phyloP scores from a whole-genome alignment of 1,284 basidiomycete species.

The Inonotus hispidus region DNA sequence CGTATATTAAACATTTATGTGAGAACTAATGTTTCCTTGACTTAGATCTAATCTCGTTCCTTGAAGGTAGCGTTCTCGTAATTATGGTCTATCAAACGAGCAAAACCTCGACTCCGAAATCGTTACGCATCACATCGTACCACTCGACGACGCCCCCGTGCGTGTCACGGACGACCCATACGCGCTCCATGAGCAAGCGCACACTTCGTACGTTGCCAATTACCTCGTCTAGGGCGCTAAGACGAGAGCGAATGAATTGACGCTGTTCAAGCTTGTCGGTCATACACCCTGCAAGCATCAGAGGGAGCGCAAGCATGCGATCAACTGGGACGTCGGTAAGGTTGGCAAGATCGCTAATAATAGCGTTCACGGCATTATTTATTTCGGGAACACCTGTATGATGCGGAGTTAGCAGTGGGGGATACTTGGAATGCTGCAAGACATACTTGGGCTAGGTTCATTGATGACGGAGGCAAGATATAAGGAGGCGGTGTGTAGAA shows the following conservation, averaged over 20 bases:
- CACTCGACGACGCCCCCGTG: constrained; percentile 52
- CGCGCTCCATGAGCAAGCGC: constrained; percentile 55
- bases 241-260: constrained; percentile 53
- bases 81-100: constrained; percentile 36
- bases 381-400: constrained; percentile 69
- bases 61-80: too few relatives aligned
- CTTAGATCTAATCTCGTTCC: too few relatives aligned
- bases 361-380: constrained; percentile 43
- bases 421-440: constrained; percentile 7
- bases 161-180: constrained; percentile 61
- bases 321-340: constrained; percentile 48
- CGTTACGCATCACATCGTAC: constrained; percentile 48
- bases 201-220: constrained; percentile 60
- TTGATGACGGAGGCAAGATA: constrained; percentile 70
- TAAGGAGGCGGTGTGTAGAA: constrained; percentile 60
- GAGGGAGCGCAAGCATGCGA: constrained; percentile 62
- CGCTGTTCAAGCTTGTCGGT: constrained; percentile 56
- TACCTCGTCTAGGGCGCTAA: constrained; percentile 49
- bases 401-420: constrained; percentile 11
- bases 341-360: constrained; percentile 48
- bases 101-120: constrained; percentile 48
- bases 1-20: too few relatives aligned
- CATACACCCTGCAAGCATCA: constrained; percentile 66
- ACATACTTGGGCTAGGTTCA: constrained; percentile 59
- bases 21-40: too few relatives aligned